phyloP scores from a whole-genome alignment of 2,329 filamentous ascomycete genomes.

The Aureobasidium namibiae region DNA sequence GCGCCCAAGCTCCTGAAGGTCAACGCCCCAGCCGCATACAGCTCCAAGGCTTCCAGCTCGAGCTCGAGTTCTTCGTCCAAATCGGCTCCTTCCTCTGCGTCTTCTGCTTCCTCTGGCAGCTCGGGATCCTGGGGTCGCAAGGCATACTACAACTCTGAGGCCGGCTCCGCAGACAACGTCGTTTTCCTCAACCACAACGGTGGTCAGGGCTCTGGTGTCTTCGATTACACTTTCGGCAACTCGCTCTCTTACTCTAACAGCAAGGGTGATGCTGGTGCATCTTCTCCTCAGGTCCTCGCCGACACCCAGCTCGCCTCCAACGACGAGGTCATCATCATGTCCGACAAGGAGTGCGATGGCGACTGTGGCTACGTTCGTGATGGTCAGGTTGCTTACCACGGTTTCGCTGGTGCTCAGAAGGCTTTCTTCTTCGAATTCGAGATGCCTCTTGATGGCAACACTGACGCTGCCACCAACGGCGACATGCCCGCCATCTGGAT shows the following conservation, averaged over 20 bases:
- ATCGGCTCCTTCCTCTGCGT: constrained; percentile 15
- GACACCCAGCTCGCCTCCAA: constrained; percentile 43
- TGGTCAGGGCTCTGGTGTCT: constrained; percentile 47
- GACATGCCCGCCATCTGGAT: constrained; percentile 67
- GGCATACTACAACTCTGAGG: constrained; percentile 28
- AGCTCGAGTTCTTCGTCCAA: constrained; percentile 10
- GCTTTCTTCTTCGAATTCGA: constrained; percentile 65
- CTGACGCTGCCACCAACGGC: constrained; percentile 31
- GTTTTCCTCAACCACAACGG: constrained; percentile 53
- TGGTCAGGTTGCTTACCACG: constrained; percentile 46
- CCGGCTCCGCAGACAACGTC: constrained; percentile 41
- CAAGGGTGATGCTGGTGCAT: constrained; percentile 39
- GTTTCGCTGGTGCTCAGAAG: constrained; percentile 62
- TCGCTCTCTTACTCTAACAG: constrained; percentile 49
- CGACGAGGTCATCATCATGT: constrained; percentile 45
- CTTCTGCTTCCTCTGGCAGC: constrained; percentile 16
- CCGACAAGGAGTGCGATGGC: constrained; percentile 40
- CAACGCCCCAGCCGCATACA: background rate
- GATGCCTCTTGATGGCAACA: constrained; percentile 56
- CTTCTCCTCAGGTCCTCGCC: constrained; percentile 41
- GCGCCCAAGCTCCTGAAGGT: constrained; percentile 10
- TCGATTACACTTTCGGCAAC: constrained; percentile 47
- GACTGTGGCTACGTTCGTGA: constrained; percentile 31
- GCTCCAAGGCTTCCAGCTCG: constrained; percentile 9
- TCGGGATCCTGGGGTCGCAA: constrained; percentile 26